Conservation (phyloP, 345 rosid species). For the Hirschfeldia incana region DNA sequence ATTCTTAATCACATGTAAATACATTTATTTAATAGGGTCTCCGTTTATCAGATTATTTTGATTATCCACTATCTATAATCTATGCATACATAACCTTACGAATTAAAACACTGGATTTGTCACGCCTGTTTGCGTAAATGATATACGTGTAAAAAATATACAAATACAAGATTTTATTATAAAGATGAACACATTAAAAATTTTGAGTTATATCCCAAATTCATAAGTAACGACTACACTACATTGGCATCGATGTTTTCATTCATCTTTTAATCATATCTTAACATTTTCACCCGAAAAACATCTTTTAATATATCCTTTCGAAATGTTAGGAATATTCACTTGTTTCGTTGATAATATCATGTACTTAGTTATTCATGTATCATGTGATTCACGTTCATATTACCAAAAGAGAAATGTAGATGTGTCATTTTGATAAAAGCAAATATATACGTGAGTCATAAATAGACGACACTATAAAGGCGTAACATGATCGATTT, state of each 20-base stretch:
- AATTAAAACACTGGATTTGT: constrained; percentile 22
- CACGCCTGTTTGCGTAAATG: background rate
- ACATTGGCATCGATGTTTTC: constrained; percentile 1
- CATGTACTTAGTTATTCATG: constrained; percentile 10
- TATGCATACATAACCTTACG: constrained; percentile 7
- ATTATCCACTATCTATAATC: constrained; percentile 8
- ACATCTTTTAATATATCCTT: background rate
- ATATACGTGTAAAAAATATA: background rate
- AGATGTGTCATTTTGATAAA: constrained; percentile 8
- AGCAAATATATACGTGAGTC: background rate
- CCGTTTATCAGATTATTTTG: background rate
- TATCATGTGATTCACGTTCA: constrained; percentile 12
- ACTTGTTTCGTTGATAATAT: background rate
- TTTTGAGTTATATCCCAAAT: background rate
- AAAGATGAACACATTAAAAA: background rate
- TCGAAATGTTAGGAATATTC: constrained; percentile 1
- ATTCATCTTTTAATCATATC: background rate
- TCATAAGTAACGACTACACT: constrained; percentile 3
- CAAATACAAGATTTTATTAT: background rate
- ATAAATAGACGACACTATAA: constrained; percentile 7
- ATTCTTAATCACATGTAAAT: too few species aligned
- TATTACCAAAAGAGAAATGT: constrained; percentile 8
- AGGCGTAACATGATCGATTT: background rate
- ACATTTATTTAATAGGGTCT: background rate
- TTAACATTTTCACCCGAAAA: background rate